Evolutionary conservation across 148 eudicot species (phyloP).

Genomic region (Pouteria glomerata): DNA sequence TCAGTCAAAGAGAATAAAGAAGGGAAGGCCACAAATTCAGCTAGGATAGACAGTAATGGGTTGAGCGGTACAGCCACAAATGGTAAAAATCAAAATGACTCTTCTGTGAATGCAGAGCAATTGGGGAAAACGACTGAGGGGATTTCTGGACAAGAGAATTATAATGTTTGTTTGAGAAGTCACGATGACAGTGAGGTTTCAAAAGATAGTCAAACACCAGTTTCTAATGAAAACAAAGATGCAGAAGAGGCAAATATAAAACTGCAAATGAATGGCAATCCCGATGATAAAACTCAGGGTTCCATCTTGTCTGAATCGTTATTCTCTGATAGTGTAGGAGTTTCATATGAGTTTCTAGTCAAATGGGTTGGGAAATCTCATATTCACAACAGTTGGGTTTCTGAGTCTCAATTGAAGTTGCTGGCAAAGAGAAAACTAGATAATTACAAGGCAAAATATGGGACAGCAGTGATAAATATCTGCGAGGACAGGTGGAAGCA

Average conservation of each 20-base stretch:
- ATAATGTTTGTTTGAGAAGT: background rate
- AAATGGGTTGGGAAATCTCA: slow-evolving; percentile 96
- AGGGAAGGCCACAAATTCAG: slow-evolving; percentile 29
- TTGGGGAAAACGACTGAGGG: slow-evolving; percentile 12
- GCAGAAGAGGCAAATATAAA: slow-evolving; percentile 22
- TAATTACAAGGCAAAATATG: slow-evolving; percentile 80
- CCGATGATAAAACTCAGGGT: slow-evolving; percentile 19
- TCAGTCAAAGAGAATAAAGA: slow-evolving; percentile 38
- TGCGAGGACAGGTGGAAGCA: slow-evolving; percentile 74
- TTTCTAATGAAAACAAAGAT: slow-evolving; percentile 19
- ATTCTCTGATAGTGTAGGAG: slow-evolving; percentile 20
- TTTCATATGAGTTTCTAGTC: slow-evolving; percentile 66
- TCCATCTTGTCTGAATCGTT: slow-evolving; percentile 22
- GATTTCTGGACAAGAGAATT: background rate
- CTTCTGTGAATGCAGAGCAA: slow-evolving; percentile 22
- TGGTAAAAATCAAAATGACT: slow-evolving; percentile 22
- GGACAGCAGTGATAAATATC: slow-evolving; percentile 62
- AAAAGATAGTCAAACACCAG: slow-evolving; percentile 11
- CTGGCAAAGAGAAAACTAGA: slow-evolving; percentile 88
- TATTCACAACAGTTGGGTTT: slow-evolving; percentile 77
- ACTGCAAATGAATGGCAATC: slow-evolving; percentile 13
- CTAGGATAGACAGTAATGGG: slow-evolving; percentile 21
- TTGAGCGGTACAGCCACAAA: slow-evolving; percentile 15
- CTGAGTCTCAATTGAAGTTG: slow-evolving; percentile 71
- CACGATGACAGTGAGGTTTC: background rate